Base-by-base conservation (phyloP, 495 filamentous ascomycete species). In the Lepidopterella palustris region DNA sequence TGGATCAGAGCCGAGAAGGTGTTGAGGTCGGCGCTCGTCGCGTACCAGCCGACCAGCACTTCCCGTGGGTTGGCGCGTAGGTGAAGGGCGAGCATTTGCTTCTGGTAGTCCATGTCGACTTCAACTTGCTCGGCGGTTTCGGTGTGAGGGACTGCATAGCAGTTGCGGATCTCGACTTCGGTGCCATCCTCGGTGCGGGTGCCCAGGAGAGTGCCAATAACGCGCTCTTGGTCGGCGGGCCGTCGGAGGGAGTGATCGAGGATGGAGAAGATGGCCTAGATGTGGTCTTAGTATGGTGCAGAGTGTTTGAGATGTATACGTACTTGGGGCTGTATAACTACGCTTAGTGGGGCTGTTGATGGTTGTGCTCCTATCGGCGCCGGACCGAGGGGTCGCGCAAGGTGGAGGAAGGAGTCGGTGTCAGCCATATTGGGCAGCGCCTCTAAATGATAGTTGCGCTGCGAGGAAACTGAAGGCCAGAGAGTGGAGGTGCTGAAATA, bases 61-160 rank as follows among this genome's bases (percentile, higher is more conserved):
- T 98, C 93, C 72, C 89, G 87, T 11, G 95, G 93, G 75, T 91
- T 90, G 18, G 91, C 92, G 79, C 90, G 90, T 64, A 96, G 82
- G 72, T 96, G 92, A 62, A 98, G 79, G 18, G 85, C 85, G 18
- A 97, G 83, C 93, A 98, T 97, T 72, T 92, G 89, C 82, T 97
- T 97, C 76, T 98, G 93, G 72, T 97, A 98, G 75, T 97, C 93
- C 83, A 98, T 96, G 74, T 98, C 93, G 60, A 98, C 95, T 72
- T 98, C 93, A 67, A 98, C 93, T 74, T 98, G 93, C 75, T 98
- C 93, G 71, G 91, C 86, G 68, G 90, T 95, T 79, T 98, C 93
- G 58, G 91, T 97, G 79, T 98, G 93, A 58, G 91, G 90, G 65
- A 98, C 93, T 57, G 95, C 95, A 73, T 97, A 98, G 76, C 88